Evolutionary conservation across 75 land plant genomes (phyloP).

Genomic region (Pinus albicaulis): DNA sequence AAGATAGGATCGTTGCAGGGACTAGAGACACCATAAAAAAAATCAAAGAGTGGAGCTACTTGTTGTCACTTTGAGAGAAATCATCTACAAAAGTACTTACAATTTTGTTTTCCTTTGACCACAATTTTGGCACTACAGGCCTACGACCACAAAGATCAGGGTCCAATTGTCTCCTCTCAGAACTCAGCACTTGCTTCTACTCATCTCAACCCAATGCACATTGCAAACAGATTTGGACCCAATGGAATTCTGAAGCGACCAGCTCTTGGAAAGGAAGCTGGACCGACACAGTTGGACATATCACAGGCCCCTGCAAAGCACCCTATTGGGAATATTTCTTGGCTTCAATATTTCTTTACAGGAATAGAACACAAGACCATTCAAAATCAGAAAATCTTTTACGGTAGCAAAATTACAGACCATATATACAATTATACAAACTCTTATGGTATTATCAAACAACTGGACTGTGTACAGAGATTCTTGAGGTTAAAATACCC

Average conservation of each 20-base stretch:
- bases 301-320: conserved; percentile 40
- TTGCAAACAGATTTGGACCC: no score
- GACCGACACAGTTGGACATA: conserved; percentile 28
- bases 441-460: not conserved
- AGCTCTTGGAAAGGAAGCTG: conserved; percentile 76
- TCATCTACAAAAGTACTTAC: no score
- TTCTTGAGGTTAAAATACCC: not conserved
- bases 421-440: not conserved
- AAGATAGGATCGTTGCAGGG: not conserved
- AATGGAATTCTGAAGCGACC: no score
- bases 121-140: no score
- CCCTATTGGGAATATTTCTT: conserved; percentile 18
- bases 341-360: not conserved
- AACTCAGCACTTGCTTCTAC: no score
- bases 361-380: not conserved
- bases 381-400: not conserved
- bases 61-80: no score
- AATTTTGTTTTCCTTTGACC: no score
- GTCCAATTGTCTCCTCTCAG: no score
- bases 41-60: no score
- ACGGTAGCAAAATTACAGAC: not conserved
- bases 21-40: conserved; percentile 71
- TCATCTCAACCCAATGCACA: no score
- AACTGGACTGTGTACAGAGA: not conserved
- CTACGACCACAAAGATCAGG: no score